Conservation (phyloP, 345 rosid species). For the rapeseed (Brassica napus) region Da-Ae NC_063446.1:35199001-35199500, state of each 20-base stretch:
- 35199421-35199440: conserved; percentile 64
- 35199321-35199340: conserved; percentile 58
- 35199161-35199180: conserved; percentile 70
- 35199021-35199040: conserved; percentile 56
- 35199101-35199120: conserved; percentile 55
- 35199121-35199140: conserved; percentile 51
- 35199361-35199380: conserved; percentile 61
- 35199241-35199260: conserved; percentile 78
- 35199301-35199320: conserved; percentile 57
- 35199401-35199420: conserved; percentile 47
- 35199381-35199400: conserved; percentile 53
- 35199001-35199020: conserved; percentile 52
- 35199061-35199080: conserved; percentile 66
- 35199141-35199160: conserved; percentile 74
- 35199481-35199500: conserved; percentile 45
- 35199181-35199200: conserved; percentile 61
- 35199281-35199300: conserved; percentile 63
- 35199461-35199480: conserved; percentile 57
- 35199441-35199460: conserved; percentile 65
- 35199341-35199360: conserved; percentile 72
- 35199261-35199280: conserved; percentile 55
- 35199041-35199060: conserved; percentile 67
- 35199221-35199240: conserved; percentile 65
- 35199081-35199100: conserved; percentile 63
- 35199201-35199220: conserved; percentile 78